Evolutionary conservation across 2,329 filamentous ascomycete species (phyloP), one percentile per base, ranked within the genome.

Genomic region (Fulvia fulva): DNA sequence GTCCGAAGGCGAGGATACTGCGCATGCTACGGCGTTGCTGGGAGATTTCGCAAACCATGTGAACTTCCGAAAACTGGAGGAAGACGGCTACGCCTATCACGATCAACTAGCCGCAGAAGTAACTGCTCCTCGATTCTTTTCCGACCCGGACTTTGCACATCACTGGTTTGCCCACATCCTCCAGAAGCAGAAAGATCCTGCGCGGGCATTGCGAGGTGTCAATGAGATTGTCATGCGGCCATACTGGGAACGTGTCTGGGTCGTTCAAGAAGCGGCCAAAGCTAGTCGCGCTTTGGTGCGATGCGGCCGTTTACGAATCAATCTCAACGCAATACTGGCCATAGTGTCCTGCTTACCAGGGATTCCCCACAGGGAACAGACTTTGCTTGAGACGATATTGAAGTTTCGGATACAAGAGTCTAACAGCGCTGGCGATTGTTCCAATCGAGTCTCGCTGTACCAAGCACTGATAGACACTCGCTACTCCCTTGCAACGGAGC

Each of bases 201-300:
- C 12, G 12, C 6, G 6, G 12, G 28, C 28, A 5, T 12, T 30
- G 5, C 12, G 6, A 30, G 28, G 28, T 30, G 6, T 30, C 5
- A 5, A 12, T 12, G 28, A 30, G 28, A 30, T 30, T 5, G 6
- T 30, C 28, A 6, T 30, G 6, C 28, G 28, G 6, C 28, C 5
- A 12, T 30, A 30, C 12, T 30, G 28, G 28, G 6, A 30, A 12
- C 28, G 28, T 30, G 28, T 55, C 25, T 47, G 53, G 53, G 49
- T 55, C 45, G 49, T 55, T 21, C 53, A 55, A 32, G 43, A 55
- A 26, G 46, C 47, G 25, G 41, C 53, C 9, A 55, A 55, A 32
- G 23, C 37, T n/a, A 5, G 14, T 34, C 14, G 23, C 9, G 26
- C 28, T 16, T 5, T 9, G 3, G 25, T 41, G 7, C 26, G 26